phyloP scores from a whole-genome alignment of 768 basidiomycete species.

The Fomitopsis pulvina region DNA sequence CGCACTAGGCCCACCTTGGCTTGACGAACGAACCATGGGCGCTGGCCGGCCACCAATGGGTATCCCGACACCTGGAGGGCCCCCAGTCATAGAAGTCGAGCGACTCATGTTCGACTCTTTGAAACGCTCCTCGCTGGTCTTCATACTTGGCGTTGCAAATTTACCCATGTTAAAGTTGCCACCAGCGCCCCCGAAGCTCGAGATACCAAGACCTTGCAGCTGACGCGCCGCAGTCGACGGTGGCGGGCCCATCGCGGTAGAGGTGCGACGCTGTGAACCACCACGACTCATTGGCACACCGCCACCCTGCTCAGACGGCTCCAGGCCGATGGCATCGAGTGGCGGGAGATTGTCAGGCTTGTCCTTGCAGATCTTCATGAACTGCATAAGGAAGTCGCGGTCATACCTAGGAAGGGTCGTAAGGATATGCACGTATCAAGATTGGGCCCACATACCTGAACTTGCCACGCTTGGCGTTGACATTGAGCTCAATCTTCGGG shows the following conservation, averaged over 20 bases:
- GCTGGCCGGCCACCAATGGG: slow-evolving; percentile 46
- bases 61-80: slow-evolving; percentile 33
- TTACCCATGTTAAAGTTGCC: slow-evolving; percentile 54
- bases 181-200: slow-evolving; percentile 27
- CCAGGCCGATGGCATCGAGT: slow-evolving; percentile 86
- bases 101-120: slow-evolving; percentile 38
- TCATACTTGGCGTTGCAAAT: slow-evolving; percentile 51
- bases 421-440: background rate
- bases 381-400: slow-evolving; percentile 95
- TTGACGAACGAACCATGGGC: slow-evolving; percentile 60
- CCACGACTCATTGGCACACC: slow-evolving; percentile 48
- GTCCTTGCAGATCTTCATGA: slow-evolving; percentile 92
- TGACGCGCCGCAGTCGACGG: slow-evolving; percentile 34
- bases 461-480: slow-evolving; percentile 78
- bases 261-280: slow-evolving; percentile 57
- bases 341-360: slow-evolving; percentile 88
- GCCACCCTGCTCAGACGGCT: slow-evolving; percentile 52
- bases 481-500: slow-evolving; percentile 80
- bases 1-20: slow-evolving; percentile 43
- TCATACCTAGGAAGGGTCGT: slow-evolving; percentile 60
- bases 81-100: slow-evolving; percentile 50
- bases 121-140: slow-evolving; percentile 69
- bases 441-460: slow-evolving; percentile 64
- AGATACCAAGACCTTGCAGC: slow-evolving; percentile 43
- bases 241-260: slow-evolving; percentile 35